Conservation (phyloP, 2,329 filamentous ascomycete species). For the Fusarium oligoseptatum region DNA sequence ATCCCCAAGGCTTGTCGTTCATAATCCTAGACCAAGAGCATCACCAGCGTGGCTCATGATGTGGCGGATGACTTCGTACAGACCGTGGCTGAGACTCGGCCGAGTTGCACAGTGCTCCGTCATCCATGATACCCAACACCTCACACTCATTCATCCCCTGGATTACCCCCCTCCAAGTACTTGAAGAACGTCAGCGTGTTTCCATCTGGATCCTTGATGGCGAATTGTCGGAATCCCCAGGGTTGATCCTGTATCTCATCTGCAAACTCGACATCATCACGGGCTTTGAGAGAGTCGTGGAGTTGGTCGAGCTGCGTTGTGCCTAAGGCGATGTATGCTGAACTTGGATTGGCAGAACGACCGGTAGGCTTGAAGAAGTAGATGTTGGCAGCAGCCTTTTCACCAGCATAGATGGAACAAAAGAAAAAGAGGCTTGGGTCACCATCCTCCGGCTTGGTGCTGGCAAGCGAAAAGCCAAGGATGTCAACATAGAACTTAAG, state of each 20-base stretch:
- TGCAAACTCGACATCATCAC: constrained; percentile 15
- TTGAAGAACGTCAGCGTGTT: constrained; percentile 37
- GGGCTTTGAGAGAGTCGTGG: constrained; percentile 19
- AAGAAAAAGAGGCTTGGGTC: constrained; percentile 24
- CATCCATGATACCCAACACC: background rate
- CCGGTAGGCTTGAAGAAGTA: constrained; percentile 33
- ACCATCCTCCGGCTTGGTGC: constrained; percentile 23
- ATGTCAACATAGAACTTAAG: constrained; percentile 22
- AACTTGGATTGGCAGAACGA: constrained; percentile 13
- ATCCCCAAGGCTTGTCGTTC: background rate
- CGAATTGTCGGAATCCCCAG: constrained; percentile 35
- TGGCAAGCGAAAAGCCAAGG: constrained; percentile 24
- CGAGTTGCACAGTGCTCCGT: background rate
- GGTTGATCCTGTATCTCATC: constrained; percentile 27
- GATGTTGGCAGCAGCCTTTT: constrained; percentile 34
- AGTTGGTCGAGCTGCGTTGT: constrained; percentile 27
- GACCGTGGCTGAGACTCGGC: constrained; percentile 4
- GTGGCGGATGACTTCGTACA: constrained; percentile 1
- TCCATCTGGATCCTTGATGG: constrained; percentile 28
- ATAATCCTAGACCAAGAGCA: background rate
- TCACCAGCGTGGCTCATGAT: background rate
- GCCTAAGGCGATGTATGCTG: constrained; percentile 27
- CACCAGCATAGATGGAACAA: constrained; percentile 26
- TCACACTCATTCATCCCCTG: constrained; percentile 14
- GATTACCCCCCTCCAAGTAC: constrained; percentile 31